Evolutionary conservation across 129 eudicot genomes (phyloP), one percentile per base, ranked within the genome.

Genomic region (Heracleum sosnowskyi): DNA sequence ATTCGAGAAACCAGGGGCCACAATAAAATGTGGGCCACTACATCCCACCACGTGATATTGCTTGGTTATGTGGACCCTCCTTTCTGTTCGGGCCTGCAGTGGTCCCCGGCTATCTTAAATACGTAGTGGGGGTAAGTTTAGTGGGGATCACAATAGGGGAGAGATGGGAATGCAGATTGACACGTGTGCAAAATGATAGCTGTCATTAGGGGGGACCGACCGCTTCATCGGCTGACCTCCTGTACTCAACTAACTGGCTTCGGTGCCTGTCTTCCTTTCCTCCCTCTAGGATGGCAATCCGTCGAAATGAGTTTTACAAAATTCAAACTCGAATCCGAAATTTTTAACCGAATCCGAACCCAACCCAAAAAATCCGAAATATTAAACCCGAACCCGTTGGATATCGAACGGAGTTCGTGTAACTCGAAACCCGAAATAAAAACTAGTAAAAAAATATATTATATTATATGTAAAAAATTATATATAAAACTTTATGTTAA

Each of bases 141-240:
- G 68, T 60, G 68, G 33, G 31, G 62, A 53, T 22, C 20, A 22
- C 11, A 22, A 22, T n/a, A 22, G 1, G 6, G 11, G 1, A 1
- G n/a, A 51, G 26, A 20, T 24, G 12, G 29, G 4, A 24, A 24
- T 12, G 10, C 1, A 55, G 24, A 8, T 1, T 1, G 68, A 60
- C 68, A n/a, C 68, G 68, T 60, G 15, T n/a, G 33, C 33, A 2
- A 9, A 60, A 0, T n/a, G 68, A n/a, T n/a, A 60, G 68, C 68
- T 60, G 68, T n/a, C 68, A 60, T n/a, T 8, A n/a, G 33, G 68
- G 68, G 68, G 68, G 68, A 60, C 68, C 68, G 34, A 60, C 68
- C 34, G 68, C 34, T 26, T n/a, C 68, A 60, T 60, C 34, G 33
- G 68, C 68, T 60, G 68, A 60, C 68, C 68, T n/a, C 33, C 68